Evolutionary conservation across 2,329 filamentous ascomycete species (phyloP), one percentile per base, ranked within the genome.

Genomic region (Phialophora tarda): DNA sequence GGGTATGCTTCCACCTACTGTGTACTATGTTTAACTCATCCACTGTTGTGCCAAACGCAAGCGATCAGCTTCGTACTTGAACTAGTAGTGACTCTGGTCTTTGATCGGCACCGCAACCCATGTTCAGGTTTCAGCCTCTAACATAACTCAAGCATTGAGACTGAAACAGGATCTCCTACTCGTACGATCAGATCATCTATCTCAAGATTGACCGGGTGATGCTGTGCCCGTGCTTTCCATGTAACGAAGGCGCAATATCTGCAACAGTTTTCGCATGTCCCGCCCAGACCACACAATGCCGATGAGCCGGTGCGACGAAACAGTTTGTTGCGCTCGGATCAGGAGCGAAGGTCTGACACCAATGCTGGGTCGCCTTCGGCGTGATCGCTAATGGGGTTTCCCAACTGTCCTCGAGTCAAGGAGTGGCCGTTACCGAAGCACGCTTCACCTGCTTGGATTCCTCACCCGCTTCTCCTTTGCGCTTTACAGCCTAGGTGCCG

Each of bases 51-150:
- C 38, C 17, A 17, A 44, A n/a, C 38, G 38, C 38, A 21, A 21
- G 38, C 38, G 17, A 11, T 44, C 38, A 44, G 17, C 2, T n/a
- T 17, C 6, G 38, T n/a, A 7, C 38, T 44, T n/a, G 38, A 7
- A n/a, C 38, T 44, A 44, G 38, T 8, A 8, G 38, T 44, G 38
- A 44, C 48, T 53, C 21, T 6, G 26, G 23, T 12, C 21, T 17
- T 26, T 53, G 48, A 53, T 53, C 48, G 23, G 48, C 48, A 53
- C 4, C 4, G 28, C 28, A 5, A 28, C 30, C 28, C 17, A n/a
- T 28, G 17, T 11, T 30, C 53, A 55, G n/a, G 53, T 55, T 30
- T 55, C 53, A 34, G 53, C 24, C 53, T 30, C 53, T 34, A 11
- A 17, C 28, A 30, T 32, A 4, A 12, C 24, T 28, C 17, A 28